phyloP scores from a whole-genome alignment of 805 yeast genomes.

The Metschnikowia gelsemii region DNA sequence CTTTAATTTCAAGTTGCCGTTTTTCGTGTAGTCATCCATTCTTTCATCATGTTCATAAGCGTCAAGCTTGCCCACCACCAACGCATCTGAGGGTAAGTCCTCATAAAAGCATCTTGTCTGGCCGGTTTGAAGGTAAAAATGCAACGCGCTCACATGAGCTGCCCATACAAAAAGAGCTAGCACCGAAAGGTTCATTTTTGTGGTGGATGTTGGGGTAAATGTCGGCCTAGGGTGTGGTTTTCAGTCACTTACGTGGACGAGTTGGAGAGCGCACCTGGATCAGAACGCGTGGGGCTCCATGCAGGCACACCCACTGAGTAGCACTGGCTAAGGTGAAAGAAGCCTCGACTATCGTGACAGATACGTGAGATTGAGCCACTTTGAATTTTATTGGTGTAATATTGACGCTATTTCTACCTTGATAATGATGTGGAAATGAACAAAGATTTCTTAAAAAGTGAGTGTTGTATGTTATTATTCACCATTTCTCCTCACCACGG shows the following conservation, averaged over 20 bases:
- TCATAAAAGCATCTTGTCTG: conserved; percentile 81
- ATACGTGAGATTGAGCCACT: too few relatives aligned
- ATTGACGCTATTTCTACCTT: too few relatives aligned
- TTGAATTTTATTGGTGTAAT: too few relatives aligned
- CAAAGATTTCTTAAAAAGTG: too few relatives aligned
- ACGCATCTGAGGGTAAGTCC: conserved; percentile 72
- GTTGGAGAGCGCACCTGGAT: conserved; percentile 3
- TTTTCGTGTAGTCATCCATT: conserved; percentile 48
- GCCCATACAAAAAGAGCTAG: conserved; percentile 12
- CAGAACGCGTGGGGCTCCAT: conserved; percentile 12
- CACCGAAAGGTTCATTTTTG: conserved; percentile 4
- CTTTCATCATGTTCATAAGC: conserved; percentile 59
- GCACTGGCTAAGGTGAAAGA: too few relatives aligned
- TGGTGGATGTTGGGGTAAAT: not conserved
- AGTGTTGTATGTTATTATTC: too few relatives aligned
- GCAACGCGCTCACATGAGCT: conserved; percentile 47
- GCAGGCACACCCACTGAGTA: too few relatives aligned
- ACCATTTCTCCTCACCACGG: too few relatives aligned
- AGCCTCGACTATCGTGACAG: too few relatives aligned
- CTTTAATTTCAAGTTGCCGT: conserved; percentile 57
- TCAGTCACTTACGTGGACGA: not conserved
- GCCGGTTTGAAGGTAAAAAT: conserved; percentile 76
- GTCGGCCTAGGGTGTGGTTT: not conserved
- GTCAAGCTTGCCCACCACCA: conserved; percentile 74
- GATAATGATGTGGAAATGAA: too few relatives aligned